Conservation (phyloP, 371 early-diverging fungal species). For the Saksenaea vasiformis region DNA sequence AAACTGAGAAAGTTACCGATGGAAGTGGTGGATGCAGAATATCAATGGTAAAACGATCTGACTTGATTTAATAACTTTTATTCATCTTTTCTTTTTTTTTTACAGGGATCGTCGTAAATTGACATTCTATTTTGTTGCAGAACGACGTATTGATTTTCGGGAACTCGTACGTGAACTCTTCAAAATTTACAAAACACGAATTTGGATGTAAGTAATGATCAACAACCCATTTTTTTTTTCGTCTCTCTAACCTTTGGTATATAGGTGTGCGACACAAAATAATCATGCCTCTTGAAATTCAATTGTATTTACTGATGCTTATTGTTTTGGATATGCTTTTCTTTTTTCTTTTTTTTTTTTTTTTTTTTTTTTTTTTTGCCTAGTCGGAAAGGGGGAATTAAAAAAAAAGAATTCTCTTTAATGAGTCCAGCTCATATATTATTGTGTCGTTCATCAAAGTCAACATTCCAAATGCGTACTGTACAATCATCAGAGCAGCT, state of each 20-base stretch:
- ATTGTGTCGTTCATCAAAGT: neutral
- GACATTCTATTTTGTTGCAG: slow-evolving; percentile 93
- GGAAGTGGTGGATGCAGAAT: slow-evolving; percentile 97
- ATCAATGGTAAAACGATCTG: slow-evolving; percentile 76
- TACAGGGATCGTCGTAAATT: slow-evolving; percentile 91
- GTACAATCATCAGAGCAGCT: slow-evolving; percentile 46
- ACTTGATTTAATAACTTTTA: neutral
- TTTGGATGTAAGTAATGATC: slow-evolving; percentile 93
- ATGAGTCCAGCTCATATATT: neutral
- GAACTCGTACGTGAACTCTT: slow-evolving; percentile 98
- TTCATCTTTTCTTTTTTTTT: neutral
- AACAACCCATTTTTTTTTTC: neutral
- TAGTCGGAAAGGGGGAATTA: neutral
- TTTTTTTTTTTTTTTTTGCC: too few species aligned
- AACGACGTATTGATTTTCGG: slow-evolving; percentile 96
- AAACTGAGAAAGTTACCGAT: slow-evolving; percentile 87
- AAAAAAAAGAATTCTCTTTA: neutral
- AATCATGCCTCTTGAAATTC: neutral
- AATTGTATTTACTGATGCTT: slow-evolving; percentile 4
- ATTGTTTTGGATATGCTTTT: neutral
- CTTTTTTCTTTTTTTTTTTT: neutral
- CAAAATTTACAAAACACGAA: slow-evolving; percentile 98
- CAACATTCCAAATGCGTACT: slow-evolving; percentile 35
- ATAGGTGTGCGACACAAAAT: slow-evolving; percentile 10
- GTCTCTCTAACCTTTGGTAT: neutral